These are phyloP conservation scores for Lachnellula hyalina DNA, from an alignment of 2,329 filamentous ascomycete genomes.

Conservation along the genomic window DNA sequence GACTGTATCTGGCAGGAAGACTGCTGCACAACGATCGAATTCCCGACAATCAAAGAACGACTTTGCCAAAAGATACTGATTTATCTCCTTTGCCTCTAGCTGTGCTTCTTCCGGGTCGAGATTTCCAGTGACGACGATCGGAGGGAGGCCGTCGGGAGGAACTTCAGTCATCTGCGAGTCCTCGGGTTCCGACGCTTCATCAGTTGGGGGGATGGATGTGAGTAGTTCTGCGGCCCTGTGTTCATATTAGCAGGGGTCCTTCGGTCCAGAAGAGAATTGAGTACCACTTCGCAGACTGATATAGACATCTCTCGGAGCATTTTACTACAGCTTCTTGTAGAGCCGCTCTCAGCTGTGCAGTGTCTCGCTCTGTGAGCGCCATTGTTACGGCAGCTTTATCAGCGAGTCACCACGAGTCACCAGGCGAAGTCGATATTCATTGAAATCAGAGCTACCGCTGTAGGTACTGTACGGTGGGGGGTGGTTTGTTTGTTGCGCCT, in stretches of 20 bases:
- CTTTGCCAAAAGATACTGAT: conserved; percentile 84
- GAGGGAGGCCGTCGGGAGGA: conserved; percentile 44
- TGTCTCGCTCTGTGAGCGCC: conserved; percentile 48
- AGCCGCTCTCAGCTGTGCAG: conserved; percentile 50
- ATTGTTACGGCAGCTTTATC: conserved; percentile 4
- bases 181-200: conserved; percentile 46
- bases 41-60: conserved; percentile 93
- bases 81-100: conserved; percentile 73
- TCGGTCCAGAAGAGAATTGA: conserved; percentile 2
- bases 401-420: neutral
- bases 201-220: conserved; percentile 63
- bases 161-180: conserved; percentile 54
- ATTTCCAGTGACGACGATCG: conserved; percentile 49
- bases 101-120: conserved; percentile 66
- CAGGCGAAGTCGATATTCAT: neutral
- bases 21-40: conserved; percentile 85
- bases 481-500: neutral
- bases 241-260: conserved; percentile 12
- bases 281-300: conserved; percentile 95
- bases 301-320: conserved; percentile 91
- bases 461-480: neutral
- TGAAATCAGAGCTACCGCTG: neutral
- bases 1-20: conserved; percentile 78
- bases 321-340: conserved; percentile 83
- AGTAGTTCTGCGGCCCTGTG: conserved; percentile 89